These are phyloP conservation scores for Syncephalastrum contaminatum DNA, from an alignment of 371 early-diverging fungal species.

Conservation along the genomic window DNA sequence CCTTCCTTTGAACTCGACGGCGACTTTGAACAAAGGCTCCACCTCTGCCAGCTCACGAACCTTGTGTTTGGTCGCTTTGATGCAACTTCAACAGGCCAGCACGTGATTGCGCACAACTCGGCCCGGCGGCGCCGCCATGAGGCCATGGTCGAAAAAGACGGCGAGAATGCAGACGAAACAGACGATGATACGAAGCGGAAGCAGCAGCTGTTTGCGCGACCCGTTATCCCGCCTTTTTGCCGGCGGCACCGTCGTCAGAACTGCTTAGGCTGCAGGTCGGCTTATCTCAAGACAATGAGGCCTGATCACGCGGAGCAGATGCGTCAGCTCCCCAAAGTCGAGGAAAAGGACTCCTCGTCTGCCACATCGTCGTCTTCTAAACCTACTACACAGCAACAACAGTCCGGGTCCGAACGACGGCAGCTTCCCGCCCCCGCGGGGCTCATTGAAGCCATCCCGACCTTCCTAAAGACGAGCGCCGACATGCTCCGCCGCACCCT, in stretches of 20 bases:
- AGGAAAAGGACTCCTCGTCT: constrained; percentile 25
- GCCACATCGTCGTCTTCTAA: constrained; percentile 13
- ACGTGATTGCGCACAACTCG: constrained; percentile 28
- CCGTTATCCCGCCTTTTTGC: constrained; percentile 36
- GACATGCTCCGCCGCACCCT: constrained; percentile 46
- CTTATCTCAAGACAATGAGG: constrained; percentile 21
- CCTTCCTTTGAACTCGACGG: constrained; percentile 38
- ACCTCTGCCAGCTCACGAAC: constrained; percentile 61
- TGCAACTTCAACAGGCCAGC: constrained; percentile 42
- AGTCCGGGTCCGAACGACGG: constrained; percentile 3
- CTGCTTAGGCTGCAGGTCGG: constrained; percentile 30
- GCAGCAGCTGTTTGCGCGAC: constrained; percentile 23
- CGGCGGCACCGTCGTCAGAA: constrained; percentile 40
- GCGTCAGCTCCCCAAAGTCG: constrained; percentile 31
- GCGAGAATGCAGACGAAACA: constrained; percentile 9
- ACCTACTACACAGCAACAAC: constrained; percentile 17
- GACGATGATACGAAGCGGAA: constrained; percentile 22
- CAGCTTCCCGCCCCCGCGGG: constrained; percentile 29
- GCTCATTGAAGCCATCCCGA: constrained; percentile 58
- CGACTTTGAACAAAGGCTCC: constrained; percentile 56
- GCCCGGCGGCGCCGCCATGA: constrained; percentile 37
- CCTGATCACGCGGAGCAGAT: constrained; percentile 27
- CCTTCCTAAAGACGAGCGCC: constrained; percentile 57
- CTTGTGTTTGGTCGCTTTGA: constrained; percentile 66
- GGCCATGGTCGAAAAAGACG: constrained; percentile 19